phyloP scores from a whole-genome alignment of 73 alveolate genomes.

The Breviolum minutum region DNA sequence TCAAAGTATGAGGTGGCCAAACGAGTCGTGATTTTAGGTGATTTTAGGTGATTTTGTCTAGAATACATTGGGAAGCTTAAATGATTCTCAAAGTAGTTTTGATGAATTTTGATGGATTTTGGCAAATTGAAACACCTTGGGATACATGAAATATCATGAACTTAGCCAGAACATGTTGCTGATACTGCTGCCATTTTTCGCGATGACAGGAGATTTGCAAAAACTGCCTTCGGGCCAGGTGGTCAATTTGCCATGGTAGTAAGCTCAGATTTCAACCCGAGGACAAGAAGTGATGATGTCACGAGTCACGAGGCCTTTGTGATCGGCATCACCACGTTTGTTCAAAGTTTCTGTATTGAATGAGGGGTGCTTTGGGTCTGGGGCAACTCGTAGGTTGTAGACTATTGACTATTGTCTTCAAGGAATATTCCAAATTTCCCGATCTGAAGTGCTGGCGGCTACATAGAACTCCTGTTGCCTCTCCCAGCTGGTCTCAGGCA shows the following conservation, averaged over 20 bases:
- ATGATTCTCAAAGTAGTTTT: not conserved
- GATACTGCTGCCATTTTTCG: not conserved
- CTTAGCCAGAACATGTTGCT: not conserved
- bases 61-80: no score
- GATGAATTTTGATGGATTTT: not conserved
- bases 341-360: not conserved
- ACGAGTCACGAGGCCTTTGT: conserved; percentile 8
- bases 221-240: conserved; percentile 23
- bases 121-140: not conserved
- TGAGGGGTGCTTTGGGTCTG: not conserved
- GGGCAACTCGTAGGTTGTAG: not conserved
- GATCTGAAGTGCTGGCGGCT: not conserved
- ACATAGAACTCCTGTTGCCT: no score
- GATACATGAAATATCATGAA: not conserved
- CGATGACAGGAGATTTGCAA: conserved; percentile 33
- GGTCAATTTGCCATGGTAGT: conserved; percentile 31
- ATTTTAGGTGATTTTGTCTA: no score
- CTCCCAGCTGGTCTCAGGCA: not conserved
- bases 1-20: conserved; percentile 15
- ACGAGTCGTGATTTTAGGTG: not conserved
- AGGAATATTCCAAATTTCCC: not conserved
- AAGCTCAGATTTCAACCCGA: not conserved
- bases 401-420: not conserved
- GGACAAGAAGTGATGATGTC: not conserved
- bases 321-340: conserved; percentile 45